Evolutionary conservation across 164 flowering plant genomes (phyloP).

Genomic region (Liquidambar formosana): DNA sequence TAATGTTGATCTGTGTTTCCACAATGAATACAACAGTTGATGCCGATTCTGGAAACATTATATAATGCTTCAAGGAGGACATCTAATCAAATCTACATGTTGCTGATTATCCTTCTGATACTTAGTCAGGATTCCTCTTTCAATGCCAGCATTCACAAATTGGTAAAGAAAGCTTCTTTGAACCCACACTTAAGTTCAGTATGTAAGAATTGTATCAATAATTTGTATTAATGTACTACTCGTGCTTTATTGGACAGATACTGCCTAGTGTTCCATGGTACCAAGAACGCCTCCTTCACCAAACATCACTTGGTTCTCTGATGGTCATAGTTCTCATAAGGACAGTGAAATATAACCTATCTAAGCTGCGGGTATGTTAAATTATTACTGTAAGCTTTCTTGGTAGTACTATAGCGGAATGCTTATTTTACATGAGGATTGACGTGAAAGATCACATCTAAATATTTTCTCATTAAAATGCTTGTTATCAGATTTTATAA

Average conservation of each 20-base stretch:
- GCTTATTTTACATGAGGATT: neutral
- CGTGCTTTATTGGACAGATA: slow-evolving; percentile 47
- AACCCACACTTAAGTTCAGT: neutral
- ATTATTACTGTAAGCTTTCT: neutral
- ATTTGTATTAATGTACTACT: too few species aligned
- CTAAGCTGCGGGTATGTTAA: slow-evolving; percentile 78
- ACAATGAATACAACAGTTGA: slow-evolving; percentile 57
- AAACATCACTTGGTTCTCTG: slow-evolving; percentile 93
- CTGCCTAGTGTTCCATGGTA: slow-evolving; percentile 94
- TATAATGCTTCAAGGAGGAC: slow-evolving; percentile 88
- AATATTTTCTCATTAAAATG: neutral
- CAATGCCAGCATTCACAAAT: slow-evolving; percentile 88
- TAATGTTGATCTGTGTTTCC: slow-evolving; percentile 7
- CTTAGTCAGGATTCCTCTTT: slow-evolving; percentile 98
- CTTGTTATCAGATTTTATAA: neutral
- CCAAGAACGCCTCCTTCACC: slow-evolving; percentile 85
- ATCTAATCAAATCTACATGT: slow-evolving; percentile 93
- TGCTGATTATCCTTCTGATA: slow-evolving; percentile 92
- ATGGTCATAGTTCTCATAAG: slow-evolving; percentile 87
- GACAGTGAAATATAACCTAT: slow-evolving; percentile 90
- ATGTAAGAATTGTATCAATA: neutral
- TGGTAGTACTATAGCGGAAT: neutral
- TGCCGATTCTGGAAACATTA: slow-evolving; percentile 90
- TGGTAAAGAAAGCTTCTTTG: slow-evolving; percentile 48
- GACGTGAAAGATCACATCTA: neutral